These are phyloP conservation scores for Annulohypoxylon nitens DNA, from an alignment of 495 filamentous ascomycete species.

Conservation along the genomic window DNA sequence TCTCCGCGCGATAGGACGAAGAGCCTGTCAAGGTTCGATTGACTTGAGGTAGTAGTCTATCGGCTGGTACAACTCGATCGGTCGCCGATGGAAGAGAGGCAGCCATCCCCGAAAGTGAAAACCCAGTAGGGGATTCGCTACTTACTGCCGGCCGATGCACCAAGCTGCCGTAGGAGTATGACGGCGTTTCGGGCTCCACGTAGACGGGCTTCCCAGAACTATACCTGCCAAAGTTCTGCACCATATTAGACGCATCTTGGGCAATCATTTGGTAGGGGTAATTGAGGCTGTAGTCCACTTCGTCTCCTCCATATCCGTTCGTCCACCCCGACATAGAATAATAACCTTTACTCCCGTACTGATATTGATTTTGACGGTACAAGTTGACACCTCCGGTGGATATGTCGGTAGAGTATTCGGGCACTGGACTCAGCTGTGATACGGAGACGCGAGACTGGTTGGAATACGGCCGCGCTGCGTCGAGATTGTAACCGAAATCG, in stretches of 20 bases:
- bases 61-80: constrained; percentile 59
- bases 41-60: constrained; percentile 45
- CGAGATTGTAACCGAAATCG: constrained; percentile 58
- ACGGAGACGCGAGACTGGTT: constrained; percentile 51
- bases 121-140: constrained; percentile 50
- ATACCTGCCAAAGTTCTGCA: constrained; percentile 50
- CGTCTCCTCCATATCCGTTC: constrained; percentile 55
- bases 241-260: constrained; percentile 50
- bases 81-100: constrained; percentile 54
- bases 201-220: constrained; percentile 50
- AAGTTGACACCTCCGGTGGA: constrained; percentile 50
- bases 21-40: constrained; percentile 48
- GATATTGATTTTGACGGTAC: constrained; percentile 51
- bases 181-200: constrained; percentile 50
- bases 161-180: constrained; percentile 50
- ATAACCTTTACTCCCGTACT: constrained; percentile 52
- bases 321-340: constrained; percentile 55
- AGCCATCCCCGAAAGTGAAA: constrained; percentile 57
- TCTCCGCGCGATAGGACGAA: constrained; percentile 44
- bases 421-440: constrained; percentile 34
- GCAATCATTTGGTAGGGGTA: constrained; percentile 51
- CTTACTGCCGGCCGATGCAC: constrained; percentile 53
- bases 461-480: constrained; percentile 56
- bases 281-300: constrained; percentile 57
- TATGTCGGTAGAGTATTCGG: constrained; percentile 49